phyloP scores from a whole-genome alignment of 2,329 filamentous ascomycete species.

The Dryadomyces sulphureus region DNA sequence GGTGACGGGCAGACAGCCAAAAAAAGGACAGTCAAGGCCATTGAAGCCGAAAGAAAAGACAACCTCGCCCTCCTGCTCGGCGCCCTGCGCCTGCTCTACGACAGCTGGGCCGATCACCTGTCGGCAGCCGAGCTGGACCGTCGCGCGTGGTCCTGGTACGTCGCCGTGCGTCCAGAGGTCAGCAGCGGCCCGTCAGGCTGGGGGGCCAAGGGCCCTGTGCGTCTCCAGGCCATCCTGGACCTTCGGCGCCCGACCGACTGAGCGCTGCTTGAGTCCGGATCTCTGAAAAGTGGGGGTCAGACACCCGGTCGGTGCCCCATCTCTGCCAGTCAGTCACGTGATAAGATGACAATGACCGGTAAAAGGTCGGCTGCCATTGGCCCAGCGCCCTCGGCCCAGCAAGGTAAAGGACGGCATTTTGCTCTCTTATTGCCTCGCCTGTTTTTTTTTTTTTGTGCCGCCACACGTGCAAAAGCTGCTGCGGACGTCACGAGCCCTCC shows the following conservation, averaged over 20 bases:
- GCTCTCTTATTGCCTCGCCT: not conserved
- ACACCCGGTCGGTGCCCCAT: too few relatives aligned
- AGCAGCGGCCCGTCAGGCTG: slow-evolving; percentile 61
- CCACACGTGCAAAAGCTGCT: not conserved
- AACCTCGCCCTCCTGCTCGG: slow-evolving; percentile 57
- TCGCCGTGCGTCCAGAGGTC: slow-evolving; percentile 60
- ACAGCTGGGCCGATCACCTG: slow-evolving; percentile 58
- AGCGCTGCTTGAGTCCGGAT: too few relatives aligned
- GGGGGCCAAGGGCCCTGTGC: slow-evolving; percentile 65
- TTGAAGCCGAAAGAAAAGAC: slow-evolving; percentile 47
- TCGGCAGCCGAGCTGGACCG: slow-evolving; percentile 53
- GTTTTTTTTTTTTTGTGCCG: not conserved
- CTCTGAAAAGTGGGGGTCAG: too few relatives aligned
- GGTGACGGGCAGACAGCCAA: slow-evolving; percentile 17
- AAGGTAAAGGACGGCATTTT: slow-evolving; percentile 1
- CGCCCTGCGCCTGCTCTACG: slow-evolving; percentile 55
- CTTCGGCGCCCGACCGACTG: slow-evolving; percentile 31
- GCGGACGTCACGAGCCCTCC: not conserved
- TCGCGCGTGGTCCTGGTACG: slow-evolving; percentile 72
- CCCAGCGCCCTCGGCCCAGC: slow-evolving; percentile 3
- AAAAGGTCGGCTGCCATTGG: slow-evolving; percentile 10
- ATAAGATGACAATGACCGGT: too few relatives aligned
- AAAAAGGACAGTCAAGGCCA: slow-evolving; percentile 35
- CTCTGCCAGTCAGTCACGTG: not conserved
- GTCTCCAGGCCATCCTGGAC: slow-evolving; percentile 49